phyloP scores from a whole-genome alignment of 805 yeast species.

The Naumovozyma baii region DNA sequence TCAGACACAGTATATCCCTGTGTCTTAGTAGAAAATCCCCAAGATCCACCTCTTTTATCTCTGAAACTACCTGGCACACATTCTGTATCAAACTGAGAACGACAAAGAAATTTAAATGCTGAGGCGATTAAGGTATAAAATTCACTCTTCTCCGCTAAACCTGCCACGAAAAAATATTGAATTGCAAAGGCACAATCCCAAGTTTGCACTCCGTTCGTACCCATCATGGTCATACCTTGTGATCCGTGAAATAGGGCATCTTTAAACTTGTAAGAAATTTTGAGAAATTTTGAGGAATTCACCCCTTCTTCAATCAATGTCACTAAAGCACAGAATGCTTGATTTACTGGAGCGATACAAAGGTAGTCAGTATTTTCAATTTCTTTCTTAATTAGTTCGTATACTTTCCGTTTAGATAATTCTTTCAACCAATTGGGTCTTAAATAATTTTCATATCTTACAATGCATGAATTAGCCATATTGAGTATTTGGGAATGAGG shows the following conservation, averaged over 20 bases:
- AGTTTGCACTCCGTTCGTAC: constrained; percentile 94
- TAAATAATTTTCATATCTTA: constrained; percentile 55
- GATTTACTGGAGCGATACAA: constrained; percentile 90
- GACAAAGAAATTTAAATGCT: constrained; percentile 61
- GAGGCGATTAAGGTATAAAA: constrained; percentile 53
- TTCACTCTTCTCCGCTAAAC: constrained; percentile 60
- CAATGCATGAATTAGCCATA: constrained; percentile 48
- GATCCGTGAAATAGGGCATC: constrained; percentile 80
- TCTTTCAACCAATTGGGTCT: constrained; percentile 68
- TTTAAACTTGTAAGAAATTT: constrained; percentile 48
- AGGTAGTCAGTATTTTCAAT: constrained; percentile 66
- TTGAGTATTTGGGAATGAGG: constrained; percentile 75
- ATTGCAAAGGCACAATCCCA: constrained; percentile 94
- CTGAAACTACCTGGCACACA: constrained; percentile 71
- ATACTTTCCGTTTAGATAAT: constrained; percentile 42
- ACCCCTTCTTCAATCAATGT: constrained; percentile 61
- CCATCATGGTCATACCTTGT: constrained; percentile 87
- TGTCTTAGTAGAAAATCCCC: constrained; percentile 92
- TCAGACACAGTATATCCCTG: constrained; percentile 97
- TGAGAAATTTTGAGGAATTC: constrained; percentile 49
- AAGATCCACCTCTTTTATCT: constrained; percentile 78
- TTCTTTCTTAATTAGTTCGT: constrained; percentile 64
- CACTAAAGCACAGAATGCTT: constrained; percentile 72
- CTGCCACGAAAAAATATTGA: constrained; percentile 73
- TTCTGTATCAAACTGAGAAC: constrained; percentile 79